phyloP scores from a whole-genome alignment of 148 eudicot genomes.

The Rhododendron ferrugineum region DNA sequence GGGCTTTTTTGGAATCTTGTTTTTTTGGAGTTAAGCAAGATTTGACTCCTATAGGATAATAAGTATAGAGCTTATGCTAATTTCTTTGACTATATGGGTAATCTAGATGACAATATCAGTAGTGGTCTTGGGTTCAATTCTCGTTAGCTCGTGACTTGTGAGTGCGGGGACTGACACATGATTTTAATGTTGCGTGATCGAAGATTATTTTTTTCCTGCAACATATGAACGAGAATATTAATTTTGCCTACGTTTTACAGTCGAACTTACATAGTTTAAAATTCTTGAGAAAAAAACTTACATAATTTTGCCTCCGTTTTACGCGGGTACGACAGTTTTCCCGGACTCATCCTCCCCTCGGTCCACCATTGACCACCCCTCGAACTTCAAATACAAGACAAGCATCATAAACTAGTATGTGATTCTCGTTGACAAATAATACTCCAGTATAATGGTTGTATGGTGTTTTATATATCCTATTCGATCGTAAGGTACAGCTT shows the following conservation, averaged over 20 bases:
- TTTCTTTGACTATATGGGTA: background rate
- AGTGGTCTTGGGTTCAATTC: background rate
- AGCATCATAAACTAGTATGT: background rate
- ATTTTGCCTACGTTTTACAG: too few species aligned
- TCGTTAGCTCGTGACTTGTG: background rate
- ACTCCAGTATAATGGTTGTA: background rate
- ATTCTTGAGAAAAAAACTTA: too few species aligned
- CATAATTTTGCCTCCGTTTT: too few species aligned
- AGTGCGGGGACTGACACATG: background rate
- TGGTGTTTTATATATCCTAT: background rate
- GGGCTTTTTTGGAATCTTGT: constrained; percentile 10
- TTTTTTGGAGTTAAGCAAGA: constrained; percentile 1
- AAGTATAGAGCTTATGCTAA: background rate
- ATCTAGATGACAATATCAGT: background rate
- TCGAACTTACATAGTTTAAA: background rate
- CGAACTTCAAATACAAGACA: background rate
- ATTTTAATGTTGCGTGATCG: background rate
- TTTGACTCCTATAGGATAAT: background rate
- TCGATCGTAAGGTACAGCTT: background rate
- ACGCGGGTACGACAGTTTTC: too few species aligned
- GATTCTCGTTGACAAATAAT: background rate
- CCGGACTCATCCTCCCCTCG: background rate
- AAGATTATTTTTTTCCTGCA: too few species aligned
- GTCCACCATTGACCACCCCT: background rate
- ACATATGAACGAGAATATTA: too few species aligned